phyloP scores from a whole-genome alignment of 768 basidiomycete species.

The Tylopilus intermedius region DNA sequence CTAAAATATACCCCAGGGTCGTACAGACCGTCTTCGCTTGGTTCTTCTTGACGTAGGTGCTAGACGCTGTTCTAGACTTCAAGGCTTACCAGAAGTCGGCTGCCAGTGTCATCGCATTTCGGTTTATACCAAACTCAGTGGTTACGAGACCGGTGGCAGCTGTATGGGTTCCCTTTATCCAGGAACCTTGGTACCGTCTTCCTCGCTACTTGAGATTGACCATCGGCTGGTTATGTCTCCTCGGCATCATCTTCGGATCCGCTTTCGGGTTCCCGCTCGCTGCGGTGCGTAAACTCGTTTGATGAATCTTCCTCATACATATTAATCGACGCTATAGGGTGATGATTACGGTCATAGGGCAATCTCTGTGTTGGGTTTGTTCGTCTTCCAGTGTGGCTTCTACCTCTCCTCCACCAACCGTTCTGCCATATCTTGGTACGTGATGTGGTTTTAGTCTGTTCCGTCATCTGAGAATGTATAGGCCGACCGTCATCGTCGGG shows the following conservation, averaged over 20 bases:
- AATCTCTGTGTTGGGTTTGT: conserved; percentile 75
- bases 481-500: conserved; percentile 86
- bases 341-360: conserved; percentile 74
- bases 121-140: conserved; percentile 71
- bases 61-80: neutral
- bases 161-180: conserved; percentile 63
- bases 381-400: conserved; percentile 75
- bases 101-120: conserved; percentile 69
- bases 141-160: conserved; percentile 68
- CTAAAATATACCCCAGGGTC: conserved; percentile 44
- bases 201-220: conserved; percentile 50
- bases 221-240: conserved; percentile 71
- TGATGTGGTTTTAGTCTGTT: neutral
- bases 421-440: conserved; percentile 66
- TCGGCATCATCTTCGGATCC: conserved; percentile 78
- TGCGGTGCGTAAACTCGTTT: conserved; percentile 35
- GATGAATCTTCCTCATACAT: conserved; percentile 4
- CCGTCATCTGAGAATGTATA: conserved; percentile 21
- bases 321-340: conserved; percentile 34
- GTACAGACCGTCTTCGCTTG: conserved; percentile 80
- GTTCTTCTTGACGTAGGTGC: conserved; percentile 67
- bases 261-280: conserved; percentile 75
- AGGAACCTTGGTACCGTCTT: conserved; percentile 64
- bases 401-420: conserved; percentile 63
- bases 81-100: neutral